These are phyloP conservation scores for Albatrellus sp. DNA, from an alignment of 1,284 basidiomycete genomes.

Conservation along the genomic window DNA sequence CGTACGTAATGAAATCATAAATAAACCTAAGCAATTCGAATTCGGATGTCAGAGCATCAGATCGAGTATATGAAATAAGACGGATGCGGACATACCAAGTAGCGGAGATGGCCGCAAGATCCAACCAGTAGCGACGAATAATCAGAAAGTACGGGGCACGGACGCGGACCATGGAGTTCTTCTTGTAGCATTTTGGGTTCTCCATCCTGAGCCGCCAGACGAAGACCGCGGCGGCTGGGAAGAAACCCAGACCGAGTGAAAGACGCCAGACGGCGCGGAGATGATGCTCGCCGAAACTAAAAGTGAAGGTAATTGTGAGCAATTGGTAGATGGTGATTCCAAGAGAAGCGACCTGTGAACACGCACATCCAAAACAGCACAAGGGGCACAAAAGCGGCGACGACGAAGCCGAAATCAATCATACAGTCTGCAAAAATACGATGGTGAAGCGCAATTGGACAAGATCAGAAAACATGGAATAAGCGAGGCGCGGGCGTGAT, in stretches of 20 bases:
- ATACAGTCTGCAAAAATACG: slow-evolving; percentile 44
- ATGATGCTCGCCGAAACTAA: slow-evolving; percentile 66
- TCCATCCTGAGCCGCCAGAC: slow-evolving; percentile 82
- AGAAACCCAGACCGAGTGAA: slow-evolving; percentile 76
- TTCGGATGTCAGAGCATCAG: slow-evolving; percentile 9
- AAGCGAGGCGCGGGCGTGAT: slow-evolving; percentile 5
- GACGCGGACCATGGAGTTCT: slow-evolving; percentile 65
- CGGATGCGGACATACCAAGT: slow-evolving; percentile 38
- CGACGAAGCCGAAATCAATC: slow-evolving; percentile 85
- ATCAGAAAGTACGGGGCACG: slow-evolving; percentile 72
- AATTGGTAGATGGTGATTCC: neutral
- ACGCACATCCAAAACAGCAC: slow-evolving; percentile 78
- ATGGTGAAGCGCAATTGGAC: no score
- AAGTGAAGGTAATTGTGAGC: neutral
- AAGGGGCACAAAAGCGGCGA: slow-evolving; percentile 75
- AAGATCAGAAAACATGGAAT: slow-evolving; percentile 3
- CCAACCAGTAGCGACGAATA: slow-evolving; percentile 69
- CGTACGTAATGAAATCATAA: slow-evolving; percentile 64
- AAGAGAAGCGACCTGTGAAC: neutral
- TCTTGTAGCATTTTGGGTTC: slow-evolving; percentile 62
- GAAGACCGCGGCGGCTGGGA: slow-evolving; percentile 75
- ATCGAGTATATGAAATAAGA: slow-evolving; percentile 4
- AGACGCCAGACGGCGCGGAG: slow-evolving; percentile 82
- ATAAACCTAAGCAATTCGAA: slow-evolving; percentile 45
- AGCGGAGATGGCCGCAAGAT: slow-evolving; percentile 55